Evolutionary conservation across 2,329 filamentous ascomycete species (phyloP), one percentile per base, ranked within the genome.

Genomic region (Bipolaris zeicola): DNA sequence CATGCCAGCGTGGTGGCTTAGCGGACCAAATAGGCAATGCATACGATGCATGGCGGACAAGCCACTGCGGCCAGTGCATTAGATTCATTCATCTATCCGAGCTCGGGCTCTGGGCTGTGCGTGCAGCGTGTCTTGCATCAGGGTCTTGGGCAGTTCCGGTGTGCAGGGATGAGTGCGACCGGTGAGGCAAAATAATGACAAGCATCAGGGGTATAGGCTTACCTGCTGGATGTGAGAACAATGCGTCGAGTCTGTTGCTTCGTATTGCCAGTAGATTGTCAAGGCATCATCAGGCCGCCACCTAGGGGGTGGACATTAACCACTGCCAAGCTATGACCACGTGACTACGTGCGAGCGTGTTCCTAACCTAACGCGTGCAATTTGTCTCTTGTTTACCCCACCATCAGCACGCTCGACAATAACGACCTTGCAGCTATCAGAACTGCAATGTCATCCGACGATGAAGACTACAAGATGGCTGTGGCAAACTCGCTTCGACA

Each of bases 401-500:
- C 38, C 48, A 50, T 36, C 37, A 42, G 38, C 31, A 42, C 50
- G 13, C 24, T 31, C 54, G 26, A 47, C 50, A 50, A 53, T 52
- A 51, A 52, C 59, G 26, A 33, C 28, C 33, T 33, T 18, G 22
- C 24, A 2, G 31, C 28, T n/a, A 10, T 13, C 18, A 28, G n/a
- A 43, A 33, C 11, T 22, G 28, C n/a, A 36, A 71, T 73, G 68
- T 62, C 64, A 26, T 71, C 63, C 3, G 66, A 73, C 26, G 66
- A 75, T 33, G 68, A 71, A 13, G 69, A 72, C 13, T 37, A 71
- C 28, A 67, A 64, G 31, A 44, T 60, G 26, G 72, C 72, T 1
- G 58, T 74, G 28, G 68, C 70, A 13, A 59, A 73, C 31, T 74
- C 72, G 14, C 46, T 74, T 36, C 63, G 66, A 43, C 48, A 65